phyloP scores from a whole-genome alignment of 2,329 filamentous ascomycete species.

The Ophioceras dolichostomum region DNA sequence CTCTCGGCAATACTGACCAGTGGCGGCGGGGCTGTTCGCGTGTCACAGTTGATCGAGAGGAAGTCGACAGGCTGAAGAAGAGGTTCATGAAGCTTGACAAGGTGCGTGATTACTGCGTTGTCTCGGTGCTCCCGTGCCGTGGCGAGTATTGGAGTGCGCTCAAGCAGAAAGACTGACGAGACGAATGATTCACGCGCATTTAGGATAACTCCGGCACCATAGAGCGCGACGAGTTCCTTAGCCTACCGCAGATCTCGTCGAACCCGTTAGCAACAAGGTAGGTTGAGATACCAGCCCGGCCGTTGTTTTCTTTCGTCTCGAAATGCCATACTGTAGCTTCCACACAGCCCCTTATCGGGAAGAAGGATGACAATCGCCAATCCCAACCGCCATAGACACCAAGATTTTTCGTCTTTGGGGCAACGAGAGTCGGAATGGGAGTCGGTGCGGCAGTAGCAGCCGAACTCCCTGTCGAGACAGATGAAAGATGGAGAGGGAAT shows the following conservation, averaged over 20 bases:
- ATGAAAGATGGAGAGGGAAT: not conserved
- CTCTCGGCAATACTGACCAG: not conserved
- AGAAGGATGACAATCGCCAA: too few relatives aligned
- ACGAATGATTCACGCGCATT: not conserved
- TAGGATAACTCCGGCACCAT: conserved; percentile 97
- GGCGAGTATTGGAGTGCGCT: too few relatives aligned
- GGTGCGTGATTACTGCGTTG: conserved; percentile 48
- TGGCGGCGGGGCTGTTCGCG: not conserved
- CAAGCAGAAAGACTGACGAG: too few relatives aligned
- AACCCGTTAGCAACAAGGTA: conserved; percentile 94
- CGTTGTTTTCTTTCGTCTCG: too few relatives aligned
- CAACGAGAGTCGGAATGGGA: too few relatives aligned
- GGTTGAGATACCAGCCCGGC: too few relatives aligned
- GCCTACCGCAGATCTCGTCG: conserved; percentile 91
- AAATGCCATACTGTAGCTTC: too few relatives aligned
- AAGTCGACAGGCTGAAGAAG: conserved; percentile 91
- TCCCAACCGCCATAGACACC: too few relatives aligned
- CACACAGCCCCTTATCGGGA: too few relatives aligned
- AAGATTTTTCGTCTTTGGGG: too few relatives aligned
- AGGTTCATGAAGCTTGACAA: conserved; percentile 99
- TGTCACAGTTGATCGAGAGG: conserved; percentile 76
- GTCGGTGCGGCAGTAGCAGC: not conserved
- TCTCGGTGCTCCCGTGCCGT: too few relatives aligned
- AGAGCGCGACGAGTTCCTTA: conserved; percentile 96
- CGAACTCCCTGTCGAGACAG: not conserved